Conservation (phyloP, 257 asterid genomes). For the Coffea eugenioides region DNA sequence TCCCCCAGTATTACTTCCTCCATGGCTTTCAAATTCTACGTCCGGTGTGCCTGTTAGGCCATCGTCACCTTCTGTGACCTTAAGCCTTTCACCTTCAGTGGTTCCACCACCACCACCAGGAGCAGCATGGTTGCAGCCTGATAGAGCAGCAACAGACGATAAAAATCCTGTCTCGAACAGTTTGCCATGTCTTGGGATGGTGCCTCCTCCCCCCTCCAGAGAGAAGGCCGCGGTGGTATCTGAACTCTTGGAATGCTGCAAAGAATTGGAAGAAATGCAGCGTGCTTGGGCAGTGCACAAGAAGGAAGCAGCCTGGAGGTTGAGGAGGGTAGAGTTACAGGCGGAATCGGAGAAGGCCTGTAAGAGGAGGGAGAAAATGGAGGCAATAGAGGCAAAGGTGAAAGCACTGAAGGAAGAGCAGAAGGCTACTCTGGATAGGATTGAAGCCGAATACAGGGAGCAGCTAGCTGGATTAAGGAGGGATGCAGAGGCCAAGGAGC, state of each 20-base stretch:
- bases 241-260: conserved; percentile 73
- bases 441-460: conserved; percentile 75
- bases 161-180: conserved; percentile 16
- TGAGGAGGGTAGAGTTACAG: conserved; percentile 77
- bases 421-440: conserved; percentile 53
- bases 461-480: conserved; percentile 75
- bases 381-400: conserved; percentile 75
- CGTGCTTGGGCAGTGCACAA: conserved; percentile 70
- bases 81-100: conserved; percentile 58
- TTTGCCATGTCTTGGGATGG: conserved; percentile 33
- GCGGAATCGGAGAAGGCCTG: conserved; percentile 82
- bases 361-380: conserved; percentile 70
- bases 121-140: conserved; percentile 56
- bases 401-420: conserved; percentile 77
- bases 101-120: conserved; percentile 33
- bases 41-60: conserved; percentile 38
- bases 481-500: conserved; percentile 89
- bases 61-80: conserved; percentile 62
- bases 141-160: conserved; percentile 19
- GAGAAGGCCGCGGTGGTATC: conserved; percentile 37
- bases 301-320: conserved; percentile 84
- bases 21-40: conserved; percentile 68
- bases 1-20: conserved; percentile 49
- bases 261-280: conserved; percentile 78
- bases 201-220: conserved; percentile 16